These are phyloP conservation scores for Aureobasidium sp. DNA, from an alignment of 2,329 filamentous ascomycete species.

Conservation along the genomic window DNA sequence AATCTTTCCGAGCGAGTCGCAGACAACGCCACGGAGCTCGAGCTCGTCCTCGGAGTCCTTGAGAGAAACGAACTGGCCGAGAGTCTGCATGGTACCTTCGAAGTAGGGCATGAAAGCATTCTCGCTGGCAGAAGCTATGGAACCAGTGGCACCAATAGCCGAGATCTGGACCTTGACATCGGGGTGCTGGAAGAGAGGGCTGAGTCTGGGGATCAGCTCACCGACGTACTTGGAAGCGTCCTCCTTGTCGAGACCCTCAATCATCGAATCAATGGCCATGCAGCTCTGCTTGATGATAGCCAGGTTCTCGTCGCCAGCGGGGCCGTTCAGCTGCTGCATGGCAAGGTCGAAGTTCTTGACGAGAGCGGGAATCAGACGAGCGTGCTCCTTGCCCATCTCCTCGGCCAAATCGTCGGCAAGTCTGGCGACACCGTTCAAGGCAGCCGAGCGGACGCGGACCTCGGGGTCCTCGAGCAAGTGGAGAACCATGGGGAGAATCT, in stretches of 20 bases:
- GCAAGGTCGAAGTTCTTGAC: conserved; percentile 84
- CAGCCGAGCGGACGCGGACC: conserved; percentile 73
- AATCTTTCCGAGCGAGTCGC: conserved; percentile 89
- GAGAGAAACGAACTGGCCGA: conserved; percentile 73
- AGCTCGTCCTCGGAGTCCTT: conserved; percentile 88
- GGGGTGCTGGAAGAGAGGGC: conserved; percentile 70
- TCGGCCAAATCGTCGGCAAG: conserved; percentile 90
- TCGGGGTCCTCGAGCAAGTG: conserved; percentile 78
- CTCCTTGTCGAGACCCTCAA: conserved; percentile 72
- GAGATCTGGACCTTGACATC: conserved; percentile 86
- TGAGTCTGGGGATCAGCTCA: conserved; percentile 76
- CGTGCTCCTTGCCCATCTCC: conserved; percentile 78
- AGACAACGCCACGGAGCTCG: conserved; percentile 78
- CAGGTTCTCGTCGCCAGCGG: conserved; percentile 63
- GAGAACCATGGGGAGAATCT: conserved; percentile 77
- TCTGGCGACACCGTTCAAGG: conserved; percentile 78
- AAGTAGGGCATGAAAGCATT: conserved; percentile 86
- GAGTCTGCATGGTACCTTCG: conserved; percentile 77
- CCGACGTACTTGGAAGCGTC: conserved; percentile 75
- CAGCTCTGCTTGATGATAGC: conserved; percentile 85
- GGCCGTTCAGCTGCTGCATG: conserved; percentile 53
- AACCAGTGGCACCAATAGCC: conserved; percentile 80
- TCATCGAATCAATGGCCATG: conserved; percentile 82
- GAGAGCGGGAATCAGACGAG: conserved; percentile 71
- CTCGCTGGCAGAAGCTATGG: conserved; percentile 78